phyloP scores from a whole-genome alignment of 129 eudicot species.

The Kitagawia praeruptora region DNA sequence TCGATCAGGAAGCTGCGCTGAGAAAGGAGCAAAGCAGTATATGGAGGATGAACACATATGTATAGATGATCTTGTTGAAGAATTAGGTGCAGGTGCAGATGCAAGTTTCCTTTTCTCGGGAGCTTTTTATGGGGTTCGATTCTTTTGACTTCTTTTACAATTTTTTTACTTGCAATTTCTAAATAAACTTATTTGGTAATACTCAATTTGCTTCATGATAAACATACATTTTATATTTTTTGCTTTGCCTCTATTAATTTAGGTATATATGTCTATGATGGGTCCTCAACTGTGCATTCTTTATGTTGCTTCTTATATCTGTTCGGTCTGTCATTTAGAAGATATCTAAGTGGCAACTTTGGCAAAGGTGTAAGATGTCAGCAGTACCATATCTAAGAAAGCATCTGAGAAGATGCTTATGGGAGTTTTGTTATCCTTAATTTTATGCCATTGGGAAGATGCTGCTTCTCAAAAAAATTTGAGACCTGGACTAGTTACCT shows the following conservation, averaged over 20 bases:
- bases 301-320: background rate
- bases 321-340: background rate
- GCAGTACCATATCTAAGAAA: background rate
- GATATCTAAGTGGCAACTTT: background rate
- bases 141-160: background rate
- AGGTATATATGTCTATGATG: background rate
- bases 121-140: constrained; percentile 82
- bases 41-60: constrained; percentile 96
- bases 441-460: background rate
- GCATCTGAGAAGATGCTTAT: background rate
- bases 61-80: constrained; percentile 56
- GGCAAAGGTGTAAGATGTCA: background rate
- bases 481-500: background rate
- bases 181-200: background rate
- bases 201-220: background rate
- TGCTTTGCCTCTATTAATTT: background rate
- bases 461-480: background rate
- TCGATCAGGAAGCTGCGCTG: constrained; percentile 91
- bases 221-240: background rate
- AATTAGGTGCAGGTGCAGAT: constrained; percentile 43
- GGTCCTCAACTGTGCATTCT: background rate
- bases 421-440: background rate
- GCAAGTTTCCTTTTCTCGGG: constrained; percentile 62
- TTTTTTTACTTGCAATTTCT: background rate
- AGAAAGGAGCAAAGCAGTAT: constrained; percentile 73